phyloP scores from a whole-genome alignment of 495 filamentous ascomycete species.

The Patellaria atrata region DNA sequence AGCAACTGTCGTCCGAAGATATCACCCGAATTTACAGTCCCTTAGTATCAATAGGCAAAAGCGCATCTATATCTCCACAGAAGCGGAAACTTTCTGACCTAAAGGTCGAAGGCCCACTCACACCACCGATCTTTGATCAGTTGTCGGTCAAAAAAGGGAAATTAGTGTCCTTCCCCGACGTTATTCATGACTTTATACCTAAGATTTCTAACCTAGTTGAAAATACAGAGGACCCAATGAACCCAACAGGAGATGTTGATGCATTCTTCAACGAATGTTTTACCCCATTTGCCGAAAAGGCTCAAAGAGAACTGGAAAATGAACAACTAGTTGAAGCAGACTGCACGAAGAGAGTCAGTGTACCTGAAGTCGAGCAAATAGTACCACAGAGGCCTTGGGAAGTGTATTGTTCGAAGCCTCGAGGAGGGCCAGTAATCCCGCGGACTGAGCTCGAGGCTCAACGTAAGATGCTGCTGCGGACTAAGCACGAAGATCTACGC shows the following conservation, averaged over 20 bases:
- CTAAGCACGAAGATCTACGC: conserved; percentile 14
- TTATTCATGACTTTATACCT: conserved; percentile 19
- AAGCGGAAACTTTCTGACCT: conserved; percentile 25
- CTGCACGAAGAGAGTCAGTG: conserved; percentile 38
- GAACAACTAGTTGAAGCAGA: conserved; percentile 47
- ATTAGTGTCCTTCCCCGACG: conserved; percentile 28
- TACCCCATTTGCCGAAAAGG: conserved; percentile 30
- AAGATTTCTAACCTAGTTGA: conserved; percentile 17
- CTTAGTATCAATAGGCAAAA: conserved; percentile 17
- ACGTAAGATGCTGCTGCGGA: conserved; percentile 11
- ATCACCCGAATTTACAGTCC: conserved; percentile 6
- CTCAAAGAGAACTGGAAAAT: conserved; percentile 37
- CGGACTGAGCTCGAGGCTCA: conserved; percentile 17
- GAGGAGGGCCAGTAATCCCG: too few relatives aligned
- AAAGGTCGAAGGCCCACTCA: conserved; percentile 32
- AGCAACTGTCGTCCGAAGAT: conserved; percentile 15
- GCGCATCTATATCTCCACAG: conserved; percentile 11
- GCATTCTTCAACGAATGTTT: conserved; percentile 31
- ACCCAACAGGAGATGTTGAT: conserved; percentile 24
- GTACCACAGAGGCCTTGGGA: conserved; percentile 43
- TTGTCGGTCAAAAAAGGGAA: conserved; percentile 23
- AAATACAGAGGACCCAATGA: conserved; percentile 12
- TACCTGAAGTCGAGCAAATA: conserved; percentile 48
- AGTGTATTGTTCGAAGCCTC: conserved; percentile 3
- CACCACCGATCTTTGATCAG: conserved; percentile 19